Conservation (phyloP, 768 basidiomycete genomes). For the Naganishia friedmannii region DNA sequence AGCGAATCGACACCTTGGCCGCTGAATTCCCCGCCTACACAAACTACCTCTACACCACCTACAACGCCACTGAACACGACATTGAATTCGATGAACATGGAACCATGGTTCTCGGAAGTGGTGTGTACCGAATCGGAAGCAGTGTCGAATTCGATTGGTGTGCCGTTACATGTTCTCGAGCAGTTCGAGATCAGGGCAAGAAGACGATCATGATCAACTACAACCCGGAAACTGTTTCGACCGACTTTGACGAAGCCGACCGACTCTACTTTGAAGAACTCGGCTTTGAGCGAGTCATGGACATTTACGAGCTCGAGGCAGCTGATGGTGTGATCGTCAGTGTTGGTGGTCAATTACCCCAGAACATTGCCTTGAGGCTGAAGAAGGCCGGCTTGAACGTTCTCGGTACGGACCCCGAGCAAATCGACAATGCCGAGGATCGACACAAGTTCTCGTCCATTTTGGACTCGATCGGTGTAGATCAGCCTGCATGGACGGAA, state of each 20-base stretch:
- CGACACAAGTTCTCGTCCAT: conserved; percentile 98
- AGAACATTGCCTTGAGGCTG: conserved; percentile 95
- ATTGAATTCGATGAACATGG: conserved; percentile 93
- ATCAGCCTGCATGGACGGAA: conserved; percentile 95
- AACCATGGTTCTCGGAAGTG: conserved; percentile 98
- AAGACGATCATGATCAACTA: conserved; percentile 99
- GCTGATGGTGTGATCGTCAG: conserved; percentile 92
- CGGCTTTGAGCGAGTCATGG: conserved; percentile 97
- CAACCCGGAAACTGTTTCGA: conserved; percentile 98
- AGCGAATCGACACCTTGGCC: conserved; percentile 97
- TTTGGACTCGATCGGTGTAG: conserved; percentile 88
- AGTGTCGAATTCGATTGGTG: conserved; percentile 99
- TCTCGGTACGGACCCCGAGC: conserved; percentile 88
- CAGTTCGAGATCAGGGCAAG: conserved; percentile 85
- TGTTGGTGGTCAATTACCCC: conserved; percentile 95
- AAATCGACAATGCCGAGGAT: conserved; percentile 96
- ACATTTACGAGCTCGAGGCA: conserved; percentile 94
- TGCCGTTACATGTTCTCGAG: conserved; percentile 95
- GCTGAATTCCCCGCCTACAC: conserved; percentile 98
- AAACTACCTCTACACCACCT: conserved; percentile 98
- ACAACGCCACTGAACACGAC: conserved; percentile 94
- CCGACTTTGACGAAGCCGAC: conserved; percentile 99
- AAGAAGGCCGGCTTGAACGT: conserved; percentile 88
- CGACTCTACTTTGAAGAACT: conserved; percentile 97
- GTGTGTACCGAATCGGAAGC: conserved; percentile 96